Percentiles rank a stretch among this genome's conserved stretches.
Conservation (phyloP, 163 green algal species). For the Chloromonas sp. region DNA sequence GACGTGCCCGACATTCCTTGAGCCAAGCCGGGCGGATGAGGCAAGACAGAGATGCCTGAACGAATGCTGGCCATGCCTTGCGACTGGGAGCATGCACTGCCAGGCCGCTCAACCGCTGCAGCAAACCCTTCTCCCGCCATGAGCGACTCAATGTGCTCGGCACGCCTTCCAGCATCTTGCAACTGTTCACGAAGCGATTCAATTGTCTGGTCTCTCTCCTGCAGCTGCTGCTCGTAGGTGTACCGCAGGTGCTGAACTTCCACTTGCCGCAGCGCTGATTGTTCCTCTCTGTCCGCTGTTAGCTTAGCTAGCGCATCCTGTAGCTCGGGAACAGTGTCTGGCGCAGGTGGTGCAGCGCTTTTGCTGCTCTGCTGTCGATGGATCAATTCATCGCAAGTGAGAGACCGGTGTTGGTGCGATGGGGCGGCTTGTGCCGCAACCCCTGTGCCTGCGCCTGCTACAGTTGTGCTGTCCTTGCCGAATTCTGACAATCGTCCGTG, state of each 20-base stretch:
- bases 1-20: neutral
- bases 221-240: neutral
- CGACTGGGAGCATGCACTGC: too few species aligned
- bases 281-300: neutral
- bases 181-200: neutral
- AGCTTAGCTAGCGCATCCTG: neutral
- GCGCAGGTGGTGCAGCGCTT: neutral
- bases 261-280: neutral
- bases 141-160: neutral
- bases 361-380: neutral
- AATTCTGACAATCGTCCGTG: too few species aligned
- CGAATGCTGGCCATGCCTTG: neutral
- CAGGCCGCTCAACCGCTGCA: too few species aligned
- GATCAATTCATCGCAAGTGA: too few species aligned
- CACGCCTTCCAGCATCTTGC: neutral
- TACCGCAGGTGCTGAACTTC: constrained; percentile 7
- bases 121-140: neutral
- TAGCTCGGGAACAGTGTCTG: neutral
- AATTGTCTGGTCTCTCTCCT: neutral
- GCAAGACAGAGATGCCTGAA: neutral
- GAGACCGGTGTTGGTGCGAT: too few species aligned
- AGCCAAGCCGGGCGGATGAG: neutral
- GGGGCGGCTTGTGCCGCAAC: too few species aligned
- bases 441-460: too few species aligned
- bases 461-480: too few species aligned